Evolutionary conservation across 2,329 filamentous ascomycete genomes (phyloP).

Genomic region (Didymellaceae sp.): DNA sequence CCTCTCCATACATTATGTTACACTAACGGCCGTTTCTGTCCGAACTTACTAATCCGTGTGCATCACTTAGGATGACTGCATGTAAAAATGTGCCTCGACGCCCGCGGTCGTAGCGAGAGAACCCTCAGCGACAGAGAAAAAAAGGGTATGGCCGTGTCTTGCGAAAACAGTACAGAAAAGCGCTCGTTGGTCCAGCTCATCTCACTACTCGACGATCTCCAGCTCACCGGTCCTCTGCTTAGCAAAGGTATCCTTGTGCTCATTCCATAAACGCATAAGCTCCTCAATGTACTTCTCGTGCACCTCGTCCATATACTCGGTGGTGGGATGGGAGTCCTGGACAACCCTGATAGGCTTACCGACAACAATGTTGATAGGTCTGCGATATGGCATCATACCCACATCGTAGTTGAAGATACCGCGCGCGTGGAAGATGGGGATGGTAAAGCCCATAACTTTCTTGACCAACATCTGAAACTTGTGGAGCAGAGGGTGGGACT

Average conservation of each 20-base stretch:
- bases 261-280: conserved; percentile 74
- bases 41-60: neutral
- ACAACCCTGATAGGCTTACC: conserved; percentile 79
- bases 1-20: too few relatives aligned
- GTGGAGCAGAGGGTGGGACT: conserved; percentile 79
- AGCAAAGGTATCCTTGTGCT: conserved; percentile 79
- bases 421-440: conserved; percentile 87
- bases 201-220: conserved; percentile 65
- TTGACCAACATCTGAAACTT: conserved; percentile 84
- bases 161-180: neutral
- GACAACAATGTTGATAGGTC: conserved; percentile 87
- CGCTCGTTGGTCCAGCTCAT: neutral
- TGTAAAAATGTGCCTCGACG: neutral
- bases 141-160: conserved; percentile 1
- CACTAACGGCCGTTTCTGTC: neutral
- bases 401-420: conserved; percentile 98
- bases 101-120: neutral
- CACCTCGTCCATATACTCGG: conserved; percentile 78
- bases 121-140: neutral
- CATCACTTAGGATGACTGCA: conserved; percentile 4
- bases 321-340: conserved; percentile 68
- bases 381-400: conserved; percentile 90
- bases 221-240: conserved; percentile 68
- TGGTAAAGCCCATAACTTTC: conserved; percentile 86
- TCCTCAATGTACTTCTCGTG: conserved; percentile 81